These are phyloP conservation scores for Cornus controversa DNA, from an alignment of 148 eudicot species.

Conservation along the genomic window DNA sequence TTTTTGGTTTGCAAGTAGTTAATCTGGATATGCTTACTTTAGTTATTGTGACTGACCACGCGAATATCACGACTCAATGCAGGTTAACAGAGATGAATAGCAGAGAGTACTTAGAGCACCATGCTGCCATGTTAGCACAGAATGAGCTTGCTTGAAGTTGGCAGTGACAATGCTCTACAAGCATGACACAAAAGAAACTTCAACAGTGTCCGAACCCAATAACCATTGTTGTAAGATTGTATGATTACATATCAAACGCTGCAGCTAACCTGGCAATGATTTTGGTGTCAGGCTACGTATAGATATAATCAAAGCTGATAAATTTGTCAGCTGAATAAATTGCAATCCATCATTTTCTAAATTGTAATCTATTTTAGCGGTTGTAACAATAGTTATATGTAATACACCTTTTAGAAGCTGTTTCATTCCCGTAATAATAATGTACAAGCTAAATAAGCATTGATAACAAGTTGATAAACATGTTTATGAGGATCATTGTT, in stretches of 20 bases:
- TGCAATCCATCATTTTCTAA: background rate
- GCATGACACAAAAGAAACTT: slow-evolving; percentile 11
- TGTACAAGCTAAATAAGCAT: background rate
- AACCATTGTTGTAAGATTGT: slow-evolving; percentile 7
- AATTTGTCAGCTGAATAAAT: background rate
- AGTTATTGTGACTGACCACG: background rate
- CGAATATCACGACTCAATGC: slow-evolving; percentile 8
- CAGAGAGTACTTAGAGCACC: slow-evolving; percentile 85
- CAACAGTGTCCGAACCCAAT: background rate
- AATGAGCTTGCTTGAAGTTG: slow-evolving; percentile 20
- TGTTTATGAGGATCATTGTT: background rate
- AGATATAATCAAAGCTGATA: background rate
- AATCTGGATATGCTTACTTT: background rate
- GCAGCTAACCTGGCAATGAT: background rate
- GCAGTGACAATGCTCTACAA: slow-evolving; percentile 1
- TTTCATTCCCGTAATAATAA: background rate
- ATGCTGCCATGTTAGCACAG: slow-evolving; percentile 49
- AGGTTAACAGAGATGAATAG: slow-evolving; percentile 96
- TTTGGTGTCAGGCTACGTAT: background rate
- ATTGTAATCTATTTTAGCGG: background rate
- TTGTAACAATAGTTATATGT: background rate
- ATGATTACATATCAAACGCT: background rate
- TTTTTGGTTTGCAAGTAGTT: background rate
- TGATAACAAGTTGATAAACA: too few species aligned
- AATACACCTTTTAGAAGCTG: background rate